phyloP scores from a whole-genome alignment of 768 basidiomycete genomes.

The Leccinum rimulosum region DNA sequence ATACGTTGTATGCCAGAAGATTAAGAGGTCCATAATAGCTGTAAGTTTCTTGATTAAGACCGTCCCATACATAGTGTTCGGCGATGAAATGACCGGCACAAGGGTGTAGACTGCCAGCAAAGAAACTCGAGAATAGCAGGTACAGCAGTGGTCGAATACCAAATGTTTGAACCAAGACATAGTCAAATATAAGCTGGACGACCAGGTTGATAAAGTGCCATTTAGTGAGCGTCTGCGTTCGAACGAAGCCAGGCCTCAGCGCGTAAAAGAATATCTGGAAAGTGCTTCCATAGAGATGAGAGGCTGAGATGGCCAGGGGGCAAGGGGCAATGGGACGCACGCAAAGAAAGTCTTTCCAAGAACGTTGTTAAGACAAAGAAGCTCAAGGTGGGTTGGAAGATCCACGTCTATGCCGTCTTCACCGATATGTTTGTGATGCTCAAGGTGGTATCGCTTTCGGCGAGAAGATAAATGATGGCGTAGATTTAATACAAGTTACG shows the following conservation, averaged over 20 bases:
- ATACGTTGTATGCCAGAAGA: slow-evolving; percentile 86
- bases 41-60: slow-evolving; percentile 91
- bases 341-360: slow-evolving; percentile 98
- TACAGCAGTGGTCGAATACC: slow-evolving; percentile 64
- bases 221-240: slow-evolving; percentile 70
- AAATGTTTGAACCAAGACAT: slow-evolving; percentile 50
- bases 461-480: slow-evolving; percentile 4
- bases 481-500: neutral
- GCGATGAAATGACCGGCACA: slow-evolving; percentile 98
- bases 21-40: slow-evolving; percentile 95
- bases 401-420: slow-evolving; percentile 97
- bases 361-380: slow-evolving; percentile 88
- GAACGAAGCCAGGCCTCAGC: slow-evolving; percentile 89
- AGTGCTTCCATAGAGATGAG: slow-evolving; percentile 51
- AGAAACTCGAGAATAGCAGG: slow-evolving; percentile 87
- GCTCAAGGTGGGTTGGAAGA: slow-evolving; percentile 82
- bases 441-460: slow-evolving; percentile 81
- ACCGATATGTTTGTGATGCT: slow-evolving; percentile 94
- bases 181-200: slow-evolving; percentile 71
- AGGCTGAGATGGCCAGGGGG: neutral
- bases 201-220: slow-evolving; percentile 86
- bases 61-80: slow-evolving; percentile 95
- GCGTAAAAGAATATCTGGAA: slow-evolving; percentile 99
- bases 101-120: slow-evolving; percentile 94
- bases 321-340: slow-evolving; percentile 42